Percentiles rank a stretch among this genome's conserved stretches.
Evolutionary conservation across 1,284 basidiomycete species (phyloP).

Genomic region (Ustilago tritici): DNA sequence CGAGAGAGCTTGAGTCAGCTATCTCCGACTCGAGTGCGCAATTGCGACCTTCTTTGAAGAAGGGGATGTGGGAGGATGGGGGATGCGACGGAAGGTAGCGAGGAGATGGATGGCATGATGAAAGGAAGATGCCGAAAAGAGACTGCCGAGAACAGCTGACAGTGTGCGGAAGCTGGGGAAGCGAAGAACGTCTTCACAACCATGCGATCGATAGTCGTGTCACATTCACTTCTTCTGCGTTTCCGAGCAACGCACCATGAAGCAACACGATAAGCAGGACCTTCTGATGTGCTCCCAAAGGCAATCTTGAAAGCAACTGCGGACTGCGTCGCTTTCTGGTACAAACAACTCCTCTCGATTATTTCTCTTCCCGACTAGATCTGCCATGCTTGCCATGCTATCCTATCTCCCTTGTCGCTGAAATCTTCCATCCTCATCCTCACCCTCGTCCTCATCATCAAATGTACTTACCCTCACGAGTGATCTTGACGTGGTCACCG

Average conservation of each 20-base stretch:
- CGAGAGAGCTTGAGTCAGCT: conserved; percentile 54
- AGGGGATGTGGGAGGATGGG: neutral
- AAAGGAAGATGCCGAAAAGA: neutral
- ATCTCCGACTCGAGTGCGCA: conserved; percentile 52
- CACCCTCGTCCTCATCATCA: neutral
- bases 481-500: conserved; percentile 71
- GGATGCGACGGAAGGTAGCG: neutral
- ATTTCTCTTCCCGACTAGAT: neutral
- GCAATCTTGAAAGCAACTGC: neutral
- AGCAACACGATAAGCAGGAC: neutral
- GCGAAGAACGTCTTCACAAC: no score
- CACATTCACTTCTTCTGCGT: neutral
- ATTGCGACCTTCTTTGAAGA: conserved; percentile 22
- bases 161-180: neutral
- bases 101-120: neutral
- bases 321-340: neutral
- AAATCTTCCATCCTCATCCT: neutral
- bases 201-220: neutral
- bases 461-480: conserved; percentile 69
- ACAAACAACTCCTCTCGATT: neutral
- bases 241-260: neutral
- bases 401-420: conserved; percentile 1
- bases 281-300: neutral
- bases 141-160: neutral
- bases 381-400: neutral